Evolutionary conservation across 176 grass and related monocot species (phyloP), one percentile per base, ranked within the genome.

Genomic region (Musa troglodytarum): DNA sequence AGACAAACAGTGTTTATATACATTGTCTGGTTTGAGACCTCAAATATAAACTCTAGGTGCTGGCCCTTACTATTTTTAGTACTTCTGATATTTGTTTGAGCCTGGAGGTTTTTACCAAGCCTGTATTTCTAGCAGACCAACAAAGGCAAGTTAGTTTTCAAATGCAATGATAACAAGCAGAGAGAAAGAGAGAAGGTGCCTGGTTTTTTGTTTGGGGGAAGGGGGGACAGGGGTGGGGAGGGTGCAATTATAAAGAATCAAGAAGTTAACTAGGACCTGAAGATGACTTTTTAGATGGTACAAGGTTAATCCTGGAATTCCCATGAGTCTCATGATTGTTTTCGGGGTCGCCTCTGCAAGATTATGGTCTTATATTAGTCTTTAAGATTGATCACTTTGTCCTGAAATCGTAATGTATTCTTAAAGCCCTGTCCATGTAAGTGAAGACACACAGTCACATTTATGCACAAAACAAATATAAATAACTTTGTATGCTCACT

Each of bases 401-500:
- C 43, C 8, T 17, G 14, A 17, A 22, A 28, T 9, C 2, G 4
- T 21, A 66, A 26, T 11, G 5, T 66, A 12, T 66, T 25, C 16
- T 61, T 6, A 61, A n/a, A 61, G 1, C 49, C 9, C 66, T 43
- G 29, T 8, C 11, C 50, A 43, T 57, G 55, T 57, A 16, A 2
- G 2, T 16, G 55, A 57, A 57, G 11, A 34, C 54, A 57, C 2
- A 56, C 55, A 57, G 4, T 12, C 55, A 4, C 13, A 9, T 11
- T 64, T 8, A 9, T 10, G n/a, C 62, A 64, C 23, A 65, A 11
- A 65, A 8, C 20, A 63, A 22, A 63, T 10, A 63, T 23, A 63
- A 6, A 22, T 12, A 49, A 19, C 10, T 10, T 77, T 53, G 1
- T 82, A 28, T 28, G 56, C 96, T 94, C 80, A 99, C 96, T 95